A percentile compares a stretch with the other conserved stretches of the same genome.
These are phyloP conservation scores for Pneumocystis jirovecii DNA, from an alignment of 1,139 yeast genomes.

Conservation along the genomic window DNA sequence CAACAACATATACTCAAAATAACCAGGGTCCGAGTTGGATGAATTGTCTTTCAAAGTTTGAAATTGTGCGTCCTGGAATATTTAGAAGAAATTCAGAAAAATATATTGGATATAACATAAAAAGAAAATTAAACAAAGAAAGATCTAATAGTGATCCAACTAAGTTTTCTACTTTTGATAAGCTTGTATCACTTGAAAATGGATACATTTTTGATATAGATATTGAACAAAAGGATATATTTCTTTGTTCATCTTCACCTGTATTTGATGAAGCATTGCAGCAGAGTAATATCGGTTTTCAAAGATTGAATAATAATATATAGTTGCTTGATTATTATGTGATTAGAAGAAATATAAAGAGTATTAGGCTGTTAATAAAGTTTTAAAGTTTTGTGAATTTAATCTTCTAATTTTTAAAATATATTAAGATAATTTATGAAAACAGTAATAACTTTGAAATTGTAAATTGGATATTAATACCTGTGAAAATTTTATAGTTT, in stretches of 20 bases:
- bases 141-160: not conserved
- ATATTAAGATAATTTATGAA: not conserved
- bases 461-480: not conserved
- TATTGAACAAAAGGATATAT: not conserved
- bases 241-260: not conserved
- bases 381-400: not conserved
- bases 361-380: not conserved
- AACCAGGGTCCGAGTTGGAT: slow-evolving; percentile 19
- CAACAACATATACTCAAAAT: slow-evolving; percentile 70
- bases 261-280: not conserved
- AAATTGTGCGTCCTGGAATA: not conserved
- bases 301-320: not conserved
- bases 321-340: not conserved
- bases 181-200: not conserved
- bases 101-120: not conserved
- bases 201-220: not conserved
- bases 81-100: not conserved
- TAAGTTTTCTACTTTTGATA: not conserved
- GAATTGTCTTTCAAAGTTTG: not conserved
- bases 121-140: not conserved
- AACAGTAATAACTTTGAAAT: not conserved
- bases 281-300: not conserved
- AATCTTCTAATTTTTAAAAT: not conserved
- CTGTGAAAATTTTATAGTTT: not conserved
- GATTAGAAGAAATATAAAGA: not conserved